These are phyloP conservation scores for Parachlorella kessleri DNA, from an alignment of 139 green algal genomes.

Conservation along the genomic window DNA sequence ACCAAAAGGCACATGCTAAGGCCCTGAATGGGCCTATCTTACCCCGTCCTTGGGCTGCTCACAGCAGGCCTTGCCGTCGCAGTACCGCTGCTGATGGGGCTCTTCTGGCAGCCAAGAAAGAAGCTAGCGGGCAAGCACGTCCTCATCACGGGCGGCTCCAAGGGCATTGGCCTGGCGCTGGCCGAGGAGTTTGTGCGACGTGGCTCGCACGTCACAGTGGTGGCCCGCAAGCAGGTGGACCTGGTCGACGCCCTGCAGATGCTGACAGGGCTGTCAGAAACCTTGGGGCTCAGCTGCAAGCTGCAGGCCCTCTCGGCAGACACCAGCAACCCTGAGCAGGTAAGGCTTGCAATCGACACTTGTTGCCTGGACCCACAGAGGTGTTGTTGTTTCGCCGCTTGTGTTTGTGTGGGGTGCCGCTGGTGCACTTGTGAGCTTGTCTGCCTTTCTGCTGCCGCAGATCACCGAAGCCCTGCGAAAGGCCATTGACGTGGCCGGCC, in stretches of 20 bases:
- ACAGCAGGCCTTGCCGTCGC: too few relatives aligned
- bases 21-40: too few relatives aligned
- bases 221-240: constrained; percentile 61
- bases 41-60: too few relatives aligned
- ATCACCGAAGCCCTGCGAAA: background rate
- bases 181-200: constrained; percentile 42
- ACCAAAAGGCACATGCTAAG: too few relatives aligned
- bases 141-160: constrained; percentile 77
- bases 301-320: constrained; percentile 30
- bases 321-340: constrained; percentile 9
- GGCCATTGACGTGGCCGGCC: constrained; percentile 33
- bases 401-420: background rate
- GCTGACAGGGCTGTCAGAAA: constrained; percentile 22
- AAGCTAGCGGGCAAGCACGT: constrained; percentile 62
- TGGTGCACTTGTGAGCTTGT: too few relatives aligned
- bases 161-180: constrained; percentile 70
- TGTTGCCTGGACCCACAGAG: background rate
- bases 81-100: background rate
- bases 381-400: constrained; percentile 1
- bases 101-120: background rate
- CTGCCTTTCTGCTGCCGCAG: background rate
- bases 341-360: background rate
- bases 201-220: constrained; percentile 55
- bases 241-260: constrained; percentile 48
- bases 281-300: background rate